A percentile compares a stretch with the other conserved stretches of the same genome.
These are phyloP conservation scores for Erythrophleum ivorense DNA, from an alignment of 331 rosid species.

Conservation along the genomic window DNA sequence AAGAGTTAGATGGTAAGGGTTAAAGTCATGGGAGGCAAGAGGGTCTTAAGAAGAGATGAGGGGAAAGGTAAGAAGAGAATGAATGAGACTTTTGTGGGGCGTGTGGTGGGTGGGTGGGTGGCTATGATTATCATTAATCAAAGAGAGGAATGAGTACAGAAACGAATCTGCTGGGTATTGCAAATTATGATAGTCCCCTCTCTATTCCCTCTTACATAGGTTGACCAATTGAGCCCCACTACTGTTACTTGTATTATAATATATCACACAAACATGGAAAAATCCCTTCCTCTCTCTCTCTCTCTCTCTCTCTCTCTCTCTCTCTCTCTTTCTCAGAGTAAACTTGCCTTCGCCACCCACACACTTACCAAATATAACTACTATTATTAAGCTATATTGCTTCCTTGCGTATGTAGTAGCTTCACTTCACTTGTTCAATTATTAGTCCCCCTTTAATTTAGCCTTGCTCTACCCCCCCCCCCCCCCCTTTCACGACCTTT, in stretches of 20 bases:
- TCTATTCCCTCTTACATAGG: slow-evolving; percentile 54
- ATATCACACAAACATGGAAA: slow-evolving; percentile 43
- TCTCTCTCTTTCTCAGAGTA: not conserved
- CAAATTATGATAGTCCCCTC: slow-evolving; percentile 52
- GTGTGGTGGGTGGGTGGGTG: slow-evolving; percentile 75
- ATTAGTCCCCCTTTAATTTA: slow-evolving; percentile 42
- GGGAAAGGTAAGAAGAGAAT: slow-evolving; percentile 49
- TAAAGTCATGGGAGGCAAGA: slow-evolving; percentile 49
- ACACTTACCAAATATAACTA: slow-evolving; percentile 57
- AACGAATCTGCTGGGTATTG: slow-evolving; percentile 58
- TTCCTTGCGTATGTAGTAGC: slow-evolving; percentile 42
- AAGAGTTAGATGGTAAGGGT: slow-evolving; percentile 44
- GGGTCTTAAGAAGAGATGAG: slow-evolving; percentile 44
- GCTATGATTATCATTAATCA: slow-evolving; percentile 73
- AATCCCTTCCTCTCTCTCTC: slow-evolving; percentile 13
- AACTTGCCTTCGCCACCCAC: slow-evolving; percentile 20
- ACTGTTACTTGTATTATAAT: slow-evolving; percentile 47
- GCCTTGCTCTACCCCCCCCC: slow-evolving; percentile 22
- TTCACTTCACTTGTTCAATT: slow-evolving; percentile 52
- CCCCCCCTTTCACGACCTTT: not conserved
- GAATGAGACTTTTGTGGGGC: slow-evolving; percentile 73
- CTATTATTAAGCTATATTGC: slow-evolving; percentile 33
- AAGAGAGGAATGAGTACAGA: slow-evolving; percentile 68
- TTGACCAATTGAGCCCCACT: slow-evolving; percentile 88
- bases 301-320: no score